Percentiles rank a stretch among this genome's conserved stretches.
phyloP scores from a whole-genome alignment of 116 monocot species.

The Iris pallida region DNA sequence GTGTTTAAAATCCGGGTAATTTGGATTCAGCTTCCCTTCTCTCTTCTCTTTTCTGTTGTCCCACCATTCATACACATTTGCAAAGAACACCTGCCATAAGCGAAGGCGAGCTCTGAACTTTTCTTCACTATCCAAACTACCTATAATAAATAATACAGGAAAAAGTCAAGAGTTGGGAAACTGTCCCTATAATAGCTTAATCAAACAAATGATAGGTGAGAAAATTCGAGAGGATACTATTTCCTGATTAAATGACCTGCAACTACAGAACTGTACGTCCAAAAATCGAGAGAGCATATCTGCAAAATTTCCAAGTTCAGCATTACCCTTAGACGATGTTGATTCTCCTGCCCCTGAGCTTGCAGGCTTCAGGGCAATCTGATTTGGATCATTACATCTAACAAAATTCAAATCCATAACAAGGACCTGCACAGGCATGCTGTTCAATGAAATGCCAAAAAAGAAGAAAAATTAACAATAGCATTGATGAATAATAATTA shows the following conservation, averaged over 20 bases:
- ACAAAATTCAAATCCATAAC: conserved; percentile 57
- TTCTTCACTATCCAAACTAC: conserved; percentile 17
- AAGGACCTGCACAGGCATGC: conserved; percentile 31
- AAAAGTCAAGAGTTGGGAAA: not conserved
- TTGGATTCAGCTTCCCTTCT: conserved; percentile 16
- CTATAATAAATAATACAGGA: not conserved
- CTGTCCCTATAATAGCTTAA: not conserved
- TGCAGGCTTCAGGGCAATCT: conserved; percentile 3
- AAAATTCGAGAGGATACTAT: not conserved
- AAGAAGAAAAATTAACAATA: no score
- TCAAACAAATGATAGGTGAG: not conserved
- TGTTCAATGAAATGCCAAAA: no score
- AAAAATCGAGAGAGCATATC: not conserved
- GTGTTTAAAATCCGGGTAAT: conserved; percentile 61
- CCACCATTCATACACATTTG: conserved; percentile 84
- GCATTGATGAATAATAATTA: no score
- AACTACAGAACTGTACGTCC: not conserved
- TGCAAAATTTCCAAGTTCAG: not conserved
- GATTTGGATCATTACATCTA: conserved; percentile 1
- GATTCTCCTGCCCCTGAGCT: not conserved
- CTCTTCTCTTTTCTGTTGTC: conserved; percentile 64
- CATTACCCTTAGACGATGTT: conserved; percentile 3
- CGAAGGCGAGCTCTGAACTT: conserved; percentile 22
- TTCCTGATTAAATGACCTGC: conserved; percentile 4
- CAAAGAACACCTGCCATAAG: conserved; percentile 88